A percentile compares a stretch with the other conserved stretches of the same genome.
These are phyloP conservation scores for Diversispora eburnea DNA, from an alignment of 192 early-diverging fungal genomes.

Conservation along the genomic window DNA sequence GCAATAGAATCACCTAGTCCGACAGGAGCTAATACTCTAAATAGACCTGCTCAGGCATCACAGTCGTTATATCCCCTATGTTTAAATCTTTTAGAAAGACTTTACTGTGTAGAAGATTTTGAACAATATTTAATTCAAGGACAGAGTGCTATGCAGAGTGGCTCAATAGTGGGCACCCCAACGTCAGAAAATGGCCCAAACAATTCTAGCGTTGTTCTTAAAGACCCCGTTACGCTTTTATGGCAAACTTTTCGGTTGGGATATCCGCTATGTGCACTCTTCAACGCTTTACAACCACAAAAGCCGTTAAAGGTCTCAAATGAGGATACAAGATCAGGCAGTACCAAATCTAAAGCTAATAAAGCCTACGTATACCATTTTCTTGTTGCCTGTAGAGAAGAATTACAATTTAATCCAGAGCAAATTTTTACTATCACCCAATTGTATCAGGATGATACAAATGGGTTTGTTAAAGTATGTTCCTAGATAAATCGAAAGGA, in stretches of 20 bases:
- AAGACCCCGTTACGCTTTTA: conserved; percentile 66
- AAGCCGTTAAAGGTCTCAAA: conserved; percentile 57
- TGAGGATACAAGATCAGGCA: conserved; percentile 32
- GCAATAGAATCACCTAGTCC: conserved; percentile 40
- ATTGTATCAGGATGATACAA: conserved; percentile 91
- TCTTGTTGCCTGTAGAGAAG: conserved; percentile 78
- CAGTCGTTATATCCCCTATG: conserved; percentile 72
- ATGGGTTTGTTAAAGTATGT: conserved; percentile 89
- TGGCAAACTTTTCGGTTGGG: conserved; percentile 73
- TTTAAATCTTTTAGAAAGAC: conserved; percentile 63
- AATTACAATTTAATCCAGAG: conserved; percentile 71
- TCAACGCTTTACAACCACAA: conserved; percentile 63
- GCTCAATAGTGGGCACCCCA: conserved; percentile 31
- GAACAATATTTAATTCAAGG: conserved; percentile 54
- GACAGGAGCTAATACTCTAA: conserved; percentile 37
- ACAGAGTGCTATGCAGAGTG: conserved; percentile 37
- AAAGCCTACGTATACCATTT: conserved; percentile 87
- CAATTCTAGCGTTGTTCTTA: conserved; percentile 23
- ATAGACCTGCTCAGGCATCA: conserved; percentile 35
- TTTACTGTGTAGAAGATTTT: conserved; percentile 69
- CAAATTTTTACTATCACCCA: conserved; percentile 82
- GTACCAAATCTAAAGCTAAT: conserved; percentile 56
- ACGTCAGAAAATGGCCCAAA: conserved; percentile 21
- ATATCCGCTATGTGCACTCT: conserved; percentile 63
- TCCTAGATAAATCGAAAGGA: neutral